These are phyloP conservation scores for Beauveria bassiana DNA, from an alignment of 2,329 filamentous ascomycete genomes.

Conservation along the genomic window DNA sequence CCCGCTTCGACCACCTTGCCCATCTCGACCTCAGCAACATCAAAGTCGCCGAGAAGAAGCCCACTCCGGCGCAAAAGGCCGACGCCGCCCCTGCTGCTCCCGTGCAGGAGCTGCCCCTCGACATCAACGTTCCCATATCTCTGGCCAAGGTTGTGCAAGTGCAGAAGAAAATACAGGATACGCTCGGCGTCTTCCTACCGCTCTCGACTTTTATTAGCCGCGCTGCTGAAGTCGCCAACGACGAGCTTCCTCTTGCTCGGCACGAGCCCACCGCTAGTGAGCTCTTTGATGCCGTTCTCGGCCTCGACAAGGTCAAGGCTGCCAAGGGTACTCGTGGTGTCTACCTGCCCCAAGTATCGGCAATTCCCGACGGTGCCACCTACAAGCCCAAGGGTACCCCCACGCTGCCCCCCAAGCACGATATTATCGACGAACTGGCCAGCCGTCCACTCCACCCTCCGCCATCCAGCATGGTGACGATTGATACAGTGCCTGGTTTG, in stretches of 20 bases:
- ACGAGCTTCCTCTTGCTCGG: slow-evolving; percentile 65
- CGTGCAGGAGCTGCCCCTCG: slow-evolving; percentile 37
- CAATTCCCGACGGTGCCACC: slow-evolving; percentile 40
- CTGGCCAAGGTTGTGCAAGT: slow-evolving; percentile 70
- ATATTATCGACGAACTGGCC: slow-evolving; percentile 78
- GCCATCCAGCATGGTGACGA: slow-evolving; percentile 22
- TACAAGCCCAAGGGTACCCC: slow-evolving; percentile 41
- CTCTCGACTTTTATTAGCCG: slow-evolving; percentile 81
- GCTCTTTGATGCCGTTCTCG: slow-evolving; percentile 84
- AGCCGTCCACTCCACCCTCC: slow-evolving; percentile 26
- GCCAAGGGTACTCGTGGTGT: slow-evolving; percentile 50
- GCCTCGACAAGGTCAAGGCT: slow-evolving; percentile 43
- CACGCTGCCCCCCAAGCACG: slow-evolving; percentile 31
- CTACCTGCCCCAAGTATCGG: slow-evolving; percentile 65
- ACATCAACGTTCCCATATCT: slow-evolving; percentile 69
- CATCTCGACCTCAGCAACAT: slow-evolving; percentile 95
- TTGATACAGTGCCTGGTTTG: slow-evolving; percentile 35
- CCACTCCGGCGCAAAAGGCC: slow-evolving; percentile 29
- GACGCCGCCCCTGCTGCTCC: slow-evolving; percentile 33
- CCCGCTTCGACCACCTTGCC: slow-evolving; percentile 63
- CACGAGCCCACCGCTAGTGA: slow-evolving; percentile 63
- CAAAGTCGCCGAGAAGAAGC: slow-evolving; percentile 60
- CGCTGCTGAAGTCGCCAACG: slow-evolving; percentile 80
- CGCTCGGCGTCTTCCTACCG: slow-evolving; percentile 72
- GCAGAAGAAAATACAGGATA: slow-evolving; percentile 71